A percentile compares a stretch with the other conserved stretches of the same genome.
phyloP scores from a whole-genome alignment of 1,284 basidiomycete species.

The Cryptococcus sp. region DNA sequence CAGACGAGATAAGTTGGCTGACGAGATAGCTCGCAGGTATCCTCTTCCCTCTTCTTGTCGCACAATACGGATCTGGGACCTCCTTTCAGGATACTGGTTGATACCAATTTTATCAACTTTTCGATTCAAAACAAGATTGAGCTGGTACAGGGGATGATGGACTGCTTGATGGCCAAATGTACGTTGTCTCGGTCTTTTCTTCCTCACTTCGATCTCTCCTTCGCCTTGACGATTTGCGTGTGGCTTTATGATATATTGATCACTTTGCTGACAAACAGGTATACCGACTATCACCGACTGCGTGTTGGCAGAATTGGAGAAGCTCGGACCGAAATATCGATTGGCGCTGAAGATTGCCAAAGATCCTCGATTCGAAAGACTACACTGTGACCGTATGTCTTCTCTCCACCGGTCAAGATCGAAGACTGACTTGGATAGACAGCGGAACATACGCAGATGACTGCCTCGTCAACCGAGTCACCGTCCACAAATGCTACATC shows the following conservation, averaged over 20 bases:
- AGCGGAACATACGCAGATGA: slow-evolving; percentile 97
- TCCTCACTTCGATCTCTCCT: too few species aligned
- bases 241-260: too few species aligned
- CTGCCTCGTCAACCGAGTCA: slow-evolving; percentile 92
- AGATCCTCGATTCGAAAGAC: slow-evolving; percentile 91
- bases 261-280: slow-evolving; percentile 52
- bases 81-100: slow-evolving; percentile 93
- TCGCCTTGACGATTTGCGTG: too few species aligned
- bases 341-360: slow-evolving; percentile 87
- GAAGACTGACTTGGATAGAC: slow-evolving; percentile 44
- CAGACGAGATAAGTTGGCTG: slow-evolving; percentile 1
- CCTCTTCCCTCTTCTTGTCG: slow-evolving; percentile 68
- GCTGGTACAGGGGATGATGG: slow-evolving; percentile 97
- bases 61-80: slow-evolving; percentile 96
- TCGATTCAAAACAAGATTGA: slow-evolving; percentile 97
- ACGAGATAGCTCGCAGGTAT: slow-evolving; percentile 25
- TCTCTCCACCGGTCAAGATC: background rate
- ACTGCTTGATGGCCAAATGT: slow-evolving; percentile 99
- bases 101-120: slow-evolving; percentile 99
- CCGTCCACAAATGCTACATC: slow-evolving; percentile 91
- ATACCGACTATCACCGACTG: slow-evolving; percentile 99
- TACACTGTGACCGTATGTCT: slow-evolving; percentile 67
- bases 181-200: slow-evolving; percentile 38
- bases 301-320: slow-evolving; percentile 96
- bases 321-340: slow-evolving; percentile 91